Evolutionary conservation across 345 rosid genomes (phyloP).

Genomic region (Syzygium grande): DNA sequence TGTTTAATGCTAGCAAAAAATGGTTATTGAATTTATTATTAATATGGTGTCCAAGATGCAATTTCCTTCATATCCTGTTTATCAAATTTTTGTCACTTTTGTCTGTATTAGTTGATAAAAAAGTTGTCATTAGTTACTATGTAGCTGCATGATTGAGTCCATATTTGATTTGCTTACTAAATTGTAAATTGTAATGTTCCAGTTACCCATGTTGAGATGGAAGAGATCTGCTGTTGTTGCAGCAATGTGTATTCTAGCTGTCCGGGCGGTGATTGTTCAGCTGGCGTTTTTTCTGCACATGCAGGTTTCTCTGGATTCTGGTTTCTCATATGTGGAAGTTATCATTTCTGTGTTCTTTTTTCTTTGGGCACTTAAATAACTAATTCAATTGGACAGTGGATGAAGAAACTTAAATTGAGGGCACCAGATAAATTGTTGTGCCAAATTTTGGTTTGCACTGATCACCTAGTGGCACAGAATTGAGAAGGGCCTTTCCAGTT

Average conservation of each 20-base stretch:
- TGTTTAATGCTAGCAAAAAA: background rate
- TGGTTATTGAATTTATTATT: background rate
- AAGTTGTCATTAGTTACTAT: background rate
- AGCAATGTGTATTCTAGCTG: conserved; percentile 91
- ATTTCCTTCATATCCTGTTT: background rate
- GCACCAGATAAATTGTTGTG: background rate
- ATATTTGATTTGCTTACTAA: background rate
- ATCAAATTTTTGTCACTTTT: background rate
- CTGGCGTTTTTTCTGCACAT: conserved; percentile 85
- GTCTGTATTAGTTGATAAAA: background rate
- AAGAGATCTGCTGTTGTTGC: conserved; percentile 90
- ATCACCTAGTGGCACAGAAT: background rate
- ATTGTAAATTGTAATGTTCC: conserved; percentile 10
- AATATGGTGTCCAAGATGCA: background rate
- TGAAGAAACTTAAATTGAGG: background rate
- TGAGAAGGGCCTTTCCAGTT: background rate
- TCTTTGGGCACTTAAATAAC: background rate
- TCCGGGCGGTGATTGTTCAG: conserved; percentile 90
- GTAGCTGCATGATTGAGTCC: background rate
- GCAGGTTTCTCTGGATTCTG: conserved; percentile 39
- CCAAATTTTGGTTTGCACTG: background rate
- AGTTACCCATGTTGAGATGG: conserved; percentile 92
- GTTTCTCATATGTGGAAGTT: background rate
- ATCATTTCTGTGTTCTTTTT: background rate
- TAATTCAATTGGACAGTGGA: background rate